Percentiles rank a stretch among this genome's conserved stretches.
Evolutionary conservation across 2,329 filamentous ascomycete genomes (phyloP).

Genomic region (Phialocephala sp.): DNA sequence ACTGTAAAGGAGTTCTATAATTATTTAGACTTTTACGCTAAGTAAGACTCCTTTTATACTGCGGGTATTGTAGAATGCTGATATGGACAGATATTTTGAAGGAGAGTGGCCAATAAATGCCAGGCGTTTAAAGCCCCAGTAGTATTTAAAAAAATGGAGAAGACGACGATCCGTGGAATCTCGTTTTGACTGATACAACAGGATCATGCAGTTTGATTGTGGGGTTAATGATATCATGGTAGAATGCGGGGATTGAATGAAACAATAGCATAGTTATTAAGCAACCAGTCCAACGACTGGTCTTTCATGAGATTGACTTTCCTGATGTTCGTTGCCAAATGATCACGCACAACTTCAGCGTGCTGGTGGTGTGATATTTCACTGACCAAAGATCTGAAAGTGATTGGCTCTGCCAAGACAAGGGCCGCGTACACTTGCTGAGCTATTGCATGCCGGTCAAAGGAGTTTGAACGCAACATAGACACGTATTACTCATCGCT

Average conservation of each 20-base stretch:
- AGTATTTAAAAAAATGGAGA: background rate
- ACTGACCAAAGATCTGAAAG: background rate
- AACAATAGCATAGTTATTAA: too few relatives aligned
- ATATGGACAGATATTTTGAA: background rate
- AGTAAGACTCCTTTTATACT: background rate
- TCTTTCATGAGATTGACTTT: too few relatives aligned
- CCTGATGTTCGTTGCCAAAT: background rate
- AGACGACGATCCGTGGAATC: background rate
- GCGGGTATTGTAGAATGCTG: background rate
- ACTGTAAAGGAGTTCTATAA: background rate
- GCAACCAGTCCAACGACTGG: too few relatives aligned
- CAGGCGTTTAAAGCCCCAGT: background rate
- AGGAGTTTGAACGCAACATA: background rate
- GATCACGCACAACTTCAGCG: background rate
- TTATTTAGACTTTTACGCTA: background rate
- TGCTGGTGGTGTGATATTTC: too few relatives aligned
- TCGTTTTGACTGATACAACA: background rate
- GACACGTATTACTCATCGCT: background rate
- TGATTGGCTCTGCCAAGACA: background rate
- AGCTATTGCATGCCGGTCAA: background rate
- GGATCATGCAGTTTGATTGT: too few relatives aligned
- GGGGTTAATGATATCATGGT: too few relatives aligned
- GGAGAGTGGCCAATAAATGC: background rate
- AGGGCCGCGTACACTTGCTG: background rate
- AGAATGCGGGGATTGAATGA: too few relatives aligned